Evolutionary conservation across 148 eudicot species (phyloP), one percentile per base, ranked within the genome.

Genomic region (Arctostaphylos glauca): DNA sequence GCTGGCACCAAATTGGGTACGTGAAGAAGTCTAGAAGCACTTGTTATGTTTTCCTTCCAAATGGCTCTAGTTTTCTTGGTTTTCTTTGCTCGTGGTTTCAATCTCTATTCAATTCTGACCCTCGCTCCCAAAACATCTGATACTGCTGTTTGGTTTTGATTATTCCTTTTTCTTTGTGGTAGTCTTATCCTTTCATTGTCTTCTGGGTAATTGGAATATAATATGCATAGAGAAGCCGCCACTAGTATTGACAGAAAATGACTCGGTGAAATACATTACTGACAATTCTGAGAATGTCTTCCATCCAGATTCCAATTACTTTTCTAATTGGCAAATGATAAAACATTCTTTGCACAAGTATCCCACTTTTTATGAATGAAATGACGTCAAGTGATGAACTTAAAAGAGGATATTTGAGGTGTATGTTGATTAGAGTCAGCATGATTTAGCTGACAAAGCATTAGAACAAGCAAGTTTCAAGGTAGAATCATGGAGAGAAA

Each of bases 1-100:
- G 98, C 86, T 84, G 99, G 99, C 88, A 96, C 99, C 89, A 96
- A 96, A 90, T 83, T 93, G 81, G 99, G 99, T 96, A 88, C 84
- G 94, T 82, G 62, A 68, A 68, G 78, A 55, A 71, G 6, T 58
- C 60, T 16, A 67, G 6, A 47, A 25, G 56, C 53, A 19, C 67
- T 50, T 50, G 38, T 53, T 66, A 3, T 50, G 21, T n/a, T 80
- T 23, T 74, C 49, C 14, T 72, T 18, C 38, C 3, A 60, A 41
- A 48, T 16, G 60, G 79, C 38, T 31, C 49, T 82, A 9, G 3
- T 50, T 50, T 66, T 54, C 31, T 82, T 76, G 55, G 25, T 76
- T 76, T 41, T 76, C 10, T 74, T 72, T 49, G 78, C 46, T 16
- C 41, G 16, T 60, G 76, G 53, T 59, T 82, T 74, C 5, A 66